Evolutionary conservation across 2,329 filamentous ascomycete species (phyloP).

Genomic region (Claviceps maximensis): DNA sequence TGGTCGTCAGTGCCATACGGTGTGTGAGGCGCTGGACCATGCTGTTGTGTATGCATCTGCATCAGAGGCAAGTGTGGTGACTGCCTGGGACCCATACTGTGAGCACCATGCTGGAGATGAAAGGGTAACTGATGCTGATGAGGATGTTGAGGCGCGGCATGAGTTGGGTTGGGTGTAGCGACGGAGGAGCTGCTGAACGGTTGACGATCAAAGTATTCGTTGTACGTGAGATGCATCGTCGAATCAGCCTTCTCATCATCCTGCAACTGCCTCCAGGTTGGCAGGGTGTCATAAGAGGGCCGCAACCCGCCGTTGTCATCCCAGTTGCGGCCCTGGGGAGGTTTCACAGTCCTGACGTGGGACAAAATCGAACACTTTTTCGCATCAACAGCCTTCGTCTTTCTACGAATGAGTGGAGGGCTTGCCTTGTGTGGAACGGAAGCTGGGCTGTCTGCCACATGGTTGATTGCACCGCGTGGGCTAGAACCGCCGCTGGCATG

Average conservation of each 20-base stretch:
- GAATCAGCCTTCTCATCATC: constrained; percentile 59
- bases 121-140: constrained; percentile 77
- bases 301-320: constrained; percentile 70
- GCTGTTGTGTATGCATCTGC: constrained; percentile 62
- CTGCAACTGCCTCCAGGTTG: constrained; percentile 65
- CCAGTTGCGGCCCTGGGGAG: constrained; percentile 46
- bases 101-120: constrained; percentile 64
- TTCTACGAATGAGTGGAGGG: constrained; percentile 52
- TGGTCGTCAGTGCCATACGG: constrained; percentile 69
- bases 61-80: constrained; percentile 67
- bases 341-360: constrained; percentile 39
- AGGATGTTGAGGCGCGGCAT: constrained; percentile 58
- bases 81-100: constrained; percentile 52
- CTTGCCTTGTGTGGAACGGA: constrained; percentile 8
- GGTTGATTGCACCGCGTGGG: constrained; percentile 49
- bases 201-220: constrained; percentile 64
- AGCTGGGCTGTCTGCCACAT: constrained; percentile 23
- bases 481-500: constrained; percentile 57
- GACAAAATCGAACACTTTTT: constrained; percentile 49
- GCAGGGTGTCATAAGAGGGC: constrained; percentile 69
- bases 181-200: constrained; percentile 42
- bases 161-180: constrained; percentile 55
- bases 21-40: constrained; percentile 50
- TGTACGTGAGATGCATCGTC: constrained; percentile 54
- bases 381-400: constrained; percentile 57